Evolutionary conservation across 176 grass and related monocot species (phyloP).

Genomic region (Saccharum officinarum): DNA sequence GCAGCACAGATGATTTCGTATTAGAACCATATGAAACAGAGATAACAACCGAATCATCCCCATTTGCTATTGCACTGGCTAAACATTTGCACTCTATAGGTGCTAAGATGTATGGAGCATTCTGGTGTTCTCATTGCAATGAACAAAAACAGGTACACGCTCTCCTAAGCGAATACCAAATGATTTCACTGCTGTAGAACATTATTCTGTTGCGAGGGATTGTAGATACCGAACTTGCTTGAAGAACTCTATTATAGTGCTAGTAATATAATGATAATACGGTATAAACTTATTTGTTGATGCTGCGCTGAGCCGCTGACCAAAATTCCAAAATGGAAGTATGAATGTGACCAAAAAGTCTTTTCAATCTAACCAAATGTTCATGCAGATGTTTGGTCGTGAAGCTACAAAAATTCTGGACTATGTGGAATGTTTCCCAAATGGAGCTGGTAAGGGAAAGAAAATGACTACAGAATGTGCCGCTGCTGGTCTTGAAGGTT

Average conservation of each 20-base stretch:
- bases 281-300: neutral
- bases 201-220: neutral
- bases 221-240: neutral
- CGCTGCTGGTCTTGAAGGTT: constrained; percentile 70
- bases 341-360: neutral
- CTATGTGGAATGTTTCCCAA: constrained; percentile 93
- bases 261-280: neutral
- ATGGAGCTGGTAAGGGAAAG: constrained; percentile 96
- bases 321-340: constrained; percentile 7
- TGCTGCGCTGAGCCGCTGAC: neutral
- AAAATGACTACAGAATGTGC: constrained; percentile 72
- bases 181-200: neutral
- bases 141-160: constrained; percentile 84
- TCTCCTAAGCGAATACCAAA: neutral
- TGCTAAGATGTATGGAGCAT: constrained; percentile 98
- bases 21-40: constrained; percentile 81
- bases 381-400: constrained; percentile 82
- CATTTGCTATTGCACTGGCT: constrained; percentile 81
- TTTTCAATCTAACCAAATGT: constrained; percentile 24
- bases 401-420: constrained; percentile 81
- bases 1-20: constrained; percentile 68
- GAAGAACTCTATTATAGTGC: neutral
- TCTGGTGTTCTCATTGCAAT: constrained; percentile 98
- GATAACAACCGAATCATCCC: constrained; percentile 75
- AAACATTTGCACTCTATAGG: constrained; percentile 79